Evolutionary conservation across 345 rosid species (phyloP), one percentile per base, ranked within the genome.

Genomic region (Conringia planisiliqua): DNA sequence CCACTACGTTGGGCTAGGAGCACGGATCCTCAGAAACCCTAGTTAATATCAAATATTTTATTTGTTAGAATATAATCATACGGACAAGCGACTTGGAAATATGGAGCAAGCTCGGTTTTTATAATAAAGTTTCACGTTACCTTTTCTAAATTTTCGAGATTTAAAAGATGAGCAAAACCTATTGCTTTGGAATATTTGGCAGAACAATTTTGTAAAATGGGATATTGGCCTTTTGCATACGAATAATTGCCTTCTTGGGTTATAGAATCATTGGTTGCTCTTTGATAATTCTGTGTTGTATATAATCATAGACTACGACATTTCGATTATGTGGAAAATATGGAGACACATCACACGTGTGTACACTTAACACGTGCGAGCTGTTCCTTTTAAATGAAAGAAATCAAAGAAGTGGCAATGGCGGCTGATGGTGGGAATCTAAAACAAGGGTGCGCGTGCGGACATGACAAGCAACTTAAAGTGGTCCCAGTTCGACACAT

Each of bases 351-450:
- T 10, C 40, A 42, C 17, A 20, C 73, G 73, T 69, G 33, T 20
- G 33, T 20, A 69, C 29, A 0, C 5, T 2, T 18, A 27, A 16
- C 40, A 68, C 63, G 55, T 30, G 22, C 65, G 43, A 40, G 43
- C 8, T 69, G n/a, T 56, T 27, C 22, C 9, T 27, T 52, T 39
- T 39, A 0, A 7, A 33, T 6, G 47, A 24, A 7, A 3, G 6
- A 46, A 32, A 24, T 0, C 3, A 13, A 18, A 67, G 61, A 70
- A 70, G 74, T 70, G 66, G 66, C 57, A 44, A 44, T 70, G 74
- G 56, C 66, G 74, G 74, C 74, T 70, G 65, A 1, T 4, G 64
- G 7, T 68, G 39, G 51, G 62, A 68, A 52, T 67, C 62, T 3
- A n/a, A 52, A 36, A 69, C 13, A 69, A 69, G 18, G 10, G 26